These are phyloP conservation scores for Allium sativum DNA, from an alignment of 106 monocot species.

Conservation along the genomic window DNA sequence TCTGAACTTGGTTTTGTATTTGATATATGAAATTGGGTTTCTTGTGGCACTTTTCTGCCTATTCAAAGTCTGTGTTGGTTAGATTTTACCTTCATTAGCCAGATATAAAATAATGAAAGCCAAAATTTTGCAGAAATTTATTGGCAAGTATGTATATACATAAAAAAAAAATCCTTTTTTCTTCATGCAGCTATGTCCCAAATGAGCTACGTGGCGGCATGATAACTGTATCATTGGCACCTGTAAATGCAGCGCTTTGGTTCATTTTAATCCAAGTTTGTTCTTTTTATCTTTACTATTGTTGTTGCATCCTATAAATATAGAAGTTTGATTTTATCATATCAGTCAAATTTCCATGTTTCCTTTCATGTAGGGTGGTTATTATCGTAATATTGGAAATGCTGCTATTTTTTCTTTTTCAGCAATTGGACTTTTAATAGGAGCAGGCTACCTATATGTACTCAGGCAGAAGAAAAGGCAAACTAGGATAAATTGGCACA, in stretches of 20 bases:
- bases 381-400: slow-evolving; percentile 47
- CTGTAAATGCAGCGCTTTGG: slow-evolving; percentile 66
- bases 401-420: slow-evolving; percentile 46
- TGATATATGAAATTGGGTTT: slow-evolving; percentile 53
- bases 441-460: slow-evolving; percentile 57
- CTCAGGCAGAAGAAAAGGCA: slow-evolving; percentile 53
- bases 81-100: slow-evolving; percentile 80
- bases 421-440: slow-evolving; percentile 45
- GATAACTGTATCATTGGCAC: slow-evolving; percentile 60
- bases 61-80: slow-evolving; percentile 74
- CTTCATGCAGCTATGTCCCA: slow-evolving; percentile 53
- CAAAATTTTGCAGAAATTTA: not conserved
- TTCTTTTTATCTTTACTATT: not conserved
- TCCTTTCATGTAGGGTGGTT: slow-evolving; percentile 44
- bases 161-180: not conserved
- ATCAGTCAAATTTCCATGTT: not conserved
- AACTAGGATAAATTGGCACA: slow-evolving; percentile 45
- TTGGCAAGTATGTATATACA: not conserved
- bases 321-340: not conserved
- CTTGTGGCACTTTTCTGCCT: slow-evolving; percentile 66
- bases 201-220: slow-evolving; percentile 87
- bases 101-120: slow-evolving; percentile 69
- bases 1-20: not conserved
- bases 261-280: slow-evolving; percentile 51
- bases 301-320: not conserved